Evolutionary conservation across 1,284 basidiomycete species (phyloP).

Genomic region (Dichomitus squalens): DNA sequence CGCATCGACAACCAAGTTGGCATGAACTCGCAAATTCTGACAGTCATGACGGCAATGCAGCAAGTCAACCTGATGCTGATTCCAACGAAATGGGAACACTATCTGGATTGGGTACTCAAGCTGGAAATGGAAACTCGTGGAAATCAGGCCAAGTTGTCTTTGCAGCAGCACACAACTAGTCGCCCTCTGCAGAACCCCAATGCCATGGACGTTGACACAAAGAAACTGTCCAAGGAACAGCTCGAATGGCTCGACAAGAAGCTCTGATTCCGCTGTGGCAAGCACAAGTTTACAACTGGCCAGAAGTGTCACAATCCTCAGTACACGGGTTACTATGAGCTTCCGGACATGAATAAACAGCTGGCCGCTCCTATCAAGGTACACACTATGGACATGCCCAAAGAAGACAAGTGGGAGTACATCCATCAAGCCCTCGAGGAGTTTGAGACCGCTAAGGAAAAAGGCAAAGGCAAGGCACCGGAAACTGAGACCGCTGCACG

Average conservation of each 20-base stretch:
- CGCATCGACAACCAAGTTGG: no score
- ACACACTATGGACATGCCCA: constrained; percentile 39
- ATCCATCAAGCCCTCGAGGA: not conserved
- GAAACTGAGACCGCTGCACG: not conserved
- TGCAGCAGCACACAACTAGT: no score
- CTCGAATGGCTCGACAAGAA: not conserved
- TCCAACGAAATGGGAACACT: no score
- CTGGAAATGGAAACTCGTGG: no score
- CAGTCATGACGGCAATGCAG: no score
- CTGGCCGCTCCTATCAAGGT: constrained; percentile 39
- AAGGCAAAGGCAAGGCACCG: not conserved
- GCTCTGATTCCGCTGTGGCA: not conserved
- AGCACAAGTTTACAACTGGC: not conserved
- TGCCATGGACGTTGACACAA: not conserved
- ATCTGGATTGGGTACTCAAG: no score
- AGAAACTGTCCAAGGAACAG: not conserved
- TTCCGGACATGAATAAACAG: not conserved
- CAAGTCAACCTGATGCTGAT: no score
- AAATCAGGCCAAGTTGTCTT: no score
- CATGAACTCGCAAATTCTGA: no score
- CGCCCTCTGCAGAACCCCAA: not conserved
- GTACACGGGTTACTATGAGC: not conserved
- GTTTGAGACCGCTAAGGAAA: not conserved
- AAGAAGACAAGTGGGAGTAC: constrained; percentile 1
- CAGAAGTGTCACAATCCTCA: not conserved